A percentile compares a stretch with the other conserved stretches of the same genome.
Conservation (phyloP, 495 filamentous ascomycete species). For the Coniosporium apollinis region DNA sequence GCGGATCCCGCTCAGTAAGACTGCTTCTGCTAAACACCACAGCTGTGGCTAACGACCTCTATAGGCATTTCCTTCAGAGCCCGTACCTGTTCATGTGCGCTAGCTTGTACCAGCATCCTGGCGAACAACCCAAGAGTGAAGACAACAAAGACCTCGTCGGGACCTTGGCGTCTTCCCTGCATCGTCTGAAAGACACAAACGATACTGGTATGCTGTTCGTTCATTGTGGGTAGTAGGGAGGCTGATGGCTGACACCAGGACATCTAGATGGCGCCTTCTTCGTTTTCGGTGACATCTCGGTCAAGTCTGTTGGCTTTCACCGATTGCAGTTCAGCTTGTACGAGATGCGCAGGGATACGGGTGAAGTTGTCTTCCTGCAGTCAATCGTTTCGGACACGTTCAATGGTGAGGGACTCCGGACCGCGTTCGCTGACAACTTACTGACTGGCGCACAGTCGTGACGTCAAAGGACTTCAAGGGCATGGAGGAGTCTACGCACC, state of each 20-base stretch:
- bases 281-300: constrained; percentile 86
- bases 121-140: constrained; percentile 37
- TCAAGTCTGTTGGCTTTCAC: constrained; percentile 64
- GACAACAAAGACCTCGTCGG: constrained; percentile 50
- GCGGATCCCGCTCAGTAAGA: constrained; percentile 59
- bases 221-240: neutral
- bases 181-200: constrained; percentile 79
- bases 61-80: constrained; percentile 24
- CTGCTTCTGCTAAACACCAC: neutral
- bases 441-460: constrained; percentile 33
- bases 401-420: constrained; percentile 32
- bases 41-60: constrained; percentile 2
- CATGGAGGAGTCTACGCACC: constrained; percentile 76
- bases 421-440: neutral
- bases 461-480: constrained; percentile 70
- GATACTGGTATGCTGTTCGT: constrained; percentile 42
- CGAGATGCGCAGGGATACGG: constrained; percentile 47
- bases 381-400: constrained; percentile 60
- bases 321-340: constrained; percentile 74
- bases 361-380: constrained; percentile 48
- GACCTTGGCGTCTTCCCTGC: constrained; percentile 76
- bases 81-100: constrained; percentile 75
- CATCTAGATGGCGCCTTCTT: constrained; percentile 76
- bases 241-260: neutral
- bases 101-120: constrained; percentile 36